phyloP scores from a whole-genome alignment of 78 protist genomes.

The Tieghemostelium lacteum region DNA sequence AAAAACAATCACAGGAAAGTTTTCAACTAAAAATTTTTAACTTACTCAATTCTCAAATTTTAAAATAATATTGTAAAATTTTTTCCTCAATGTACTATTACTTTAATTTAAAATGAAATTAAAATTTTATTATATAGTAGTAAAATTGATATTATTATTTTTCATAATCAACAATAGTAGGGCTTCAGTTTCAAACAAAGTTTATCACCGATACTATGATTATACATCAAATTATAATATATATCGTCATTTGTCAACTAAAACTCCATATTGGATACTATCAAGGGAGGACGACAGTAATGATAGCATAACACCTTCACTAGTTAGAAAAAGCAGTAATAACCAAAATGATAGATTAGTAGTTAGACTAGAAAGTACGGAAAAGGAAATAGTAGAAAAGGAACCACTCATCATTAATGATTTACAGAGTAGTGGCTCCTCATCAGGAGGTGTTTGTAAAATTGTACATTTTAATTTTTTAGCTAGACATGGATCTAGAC shows the following conservation, averaged over 20 bases:
- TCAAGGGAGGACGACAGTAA: background rate
- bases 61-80: background rate
- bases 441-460: constrained; percentile 6
- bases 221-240: background rate
- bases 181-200: background rate
- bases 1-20: background rate
- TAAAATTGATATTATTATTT: background rate
- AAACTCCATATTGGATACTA: constrained; percentile 59
- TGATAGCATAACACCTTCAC: too few species aligned
- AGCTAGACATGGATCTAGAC: constrained; percentile 49
- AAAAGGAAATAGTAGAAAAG: too few species aligned
- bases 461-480: constrained; percentile 18
- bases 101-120: background rate
- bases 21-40: background rate
- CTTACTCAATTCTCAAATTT: background rate
- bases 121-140: too few species aligned
- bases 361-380: too few species aligned
- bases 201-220: background rate
- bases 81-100: background rate
- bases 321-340: too few species aligned
- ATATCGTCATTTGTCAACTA: constrained; percentile 27
- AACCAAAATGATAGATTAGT: too few species aligned
- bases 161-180: too few species aligned
- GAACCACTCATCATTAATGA: too few species aligned
- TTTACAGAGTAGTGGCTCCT: background rate